These are phyloP conservation scores for Cicer bijugum DNA, from an alignment of 306 rosid genomes.

Conservation along the genomic window DNA sequence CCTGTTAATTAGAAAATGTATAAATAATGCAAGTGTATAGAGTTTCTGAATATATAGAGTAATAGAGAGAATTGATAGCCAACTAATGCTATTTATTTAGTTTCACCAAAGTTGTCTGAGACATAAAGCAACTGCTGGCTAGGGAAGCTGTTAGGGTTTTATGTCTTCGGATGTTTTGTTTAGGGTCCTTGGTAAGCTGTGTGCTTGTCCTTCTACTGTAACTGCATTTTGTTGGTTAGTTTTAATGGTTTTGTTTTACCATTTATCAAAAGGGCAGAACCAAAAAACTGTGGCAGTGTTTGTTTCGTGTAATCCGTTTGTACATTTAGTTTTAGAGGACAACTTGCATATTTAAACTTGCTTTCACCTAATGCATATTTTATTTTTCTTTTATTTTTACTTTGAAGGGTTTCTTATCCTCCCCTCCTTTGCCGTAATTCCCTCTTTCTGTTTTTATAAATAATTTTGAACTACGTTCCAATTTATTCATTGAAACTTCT, in stretches of 20 bases:
- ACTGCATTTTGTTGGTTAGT: neutral
- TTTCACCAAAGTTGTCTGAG: constrained; percentile 28
- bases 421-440: neutral
- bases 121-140: constrained; percentile 7
- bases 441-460: constrained; percentile 13
- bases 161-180: constrained; percentile 1
- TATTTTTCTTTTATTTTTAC: neutral
- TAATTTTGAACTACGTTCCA: neutral
- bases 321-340: constrained; percentile 29
- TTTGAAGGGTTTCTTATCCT: constrained; percentile 9
- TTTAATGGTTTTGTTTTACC: constrained; percentile 8
- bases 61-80: constrained; percentile 21
- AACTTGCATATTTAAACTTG: neutral
- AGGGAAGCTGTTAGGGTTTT: constrained; percentile 15
- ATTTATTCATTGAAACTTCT: constrained; percentile 30
- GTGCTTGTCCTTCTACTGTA: constrained; percentile 8
- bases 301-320: constrained; percentile 11
- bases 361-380: constrained; percentile 20
- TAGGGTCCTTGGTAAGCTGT: constrained; percentile 17
- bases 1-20: neutral
- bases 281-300: constrained; percentile 13
- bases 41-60: constrained; percentile 3
- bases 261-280: neutral
- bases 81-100: constrained; percentile 13
- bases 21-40: constrained; percentile 12